These are phyloP conservation scores for Penicillium expansum DNA, from an alignment of 2,329 filamentous ascomycete species.

Conservation along the genomic window DNA sequence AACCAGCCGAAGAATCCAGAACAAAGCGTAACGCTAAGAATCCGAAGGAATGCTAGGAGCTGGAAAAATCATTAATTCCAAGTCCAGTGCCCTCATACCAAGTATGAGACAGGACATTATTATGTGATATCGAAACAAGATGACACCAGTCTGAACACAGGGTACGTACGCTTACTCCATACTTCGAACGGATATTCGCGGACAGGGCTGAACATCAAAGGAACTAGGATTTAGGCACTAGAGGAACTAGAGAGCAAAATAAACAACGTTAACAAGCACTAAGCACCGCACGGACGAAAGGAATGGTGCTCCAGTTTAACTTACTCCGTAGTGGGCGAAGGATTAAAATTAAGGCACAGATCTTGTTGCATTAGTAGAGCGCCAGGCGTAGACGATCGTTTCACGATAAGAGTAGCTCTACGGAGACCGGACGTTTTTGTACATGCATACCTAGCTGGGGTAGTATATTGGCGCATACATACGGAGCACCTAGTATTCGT, in stretches of 20 bases:
- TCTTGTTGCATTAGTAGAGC: not conserved
- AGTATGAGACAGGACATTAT: not conserved
- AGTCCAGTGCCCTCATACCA: not conserved
- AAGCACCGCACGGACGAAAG: not conserved
- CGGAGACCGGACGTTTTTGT: not conserved
- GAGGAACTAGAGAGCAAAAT: not conserved
- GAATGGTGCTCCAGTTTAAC: not conserved
- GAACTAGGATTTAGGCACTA: not conserved
- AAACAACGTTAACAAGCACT: not conserved
- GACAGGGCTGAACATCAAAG: not conserved
- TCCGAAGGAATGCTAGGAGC: not conserved
- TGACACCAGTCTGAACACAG: not conserved
- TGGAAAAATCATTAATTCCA: not conserved
- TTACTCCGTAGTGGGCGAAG: not conserved
- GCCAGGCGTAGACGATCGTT: not conserved
- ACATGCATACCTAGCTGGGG: not conserved
- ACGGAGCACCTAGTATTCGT: not conserved
- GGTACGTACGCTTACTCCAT: not conserved
- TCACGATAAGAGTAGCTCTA: not conserved
- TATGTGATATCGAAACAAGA: not conserved
- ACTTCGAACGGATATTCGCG: not conserved
- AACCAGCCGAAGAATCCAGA: not conserved
- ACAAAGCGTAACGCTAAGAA: not conserved
- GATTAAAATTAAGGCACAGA: constrained; percentile 1
- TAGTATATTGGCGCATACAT: not conserved